Evolutionary conservation across 2,329 filamentous ascomycete genomes (phyloP).

Genomic region (Alternaria sp.): DNA sequence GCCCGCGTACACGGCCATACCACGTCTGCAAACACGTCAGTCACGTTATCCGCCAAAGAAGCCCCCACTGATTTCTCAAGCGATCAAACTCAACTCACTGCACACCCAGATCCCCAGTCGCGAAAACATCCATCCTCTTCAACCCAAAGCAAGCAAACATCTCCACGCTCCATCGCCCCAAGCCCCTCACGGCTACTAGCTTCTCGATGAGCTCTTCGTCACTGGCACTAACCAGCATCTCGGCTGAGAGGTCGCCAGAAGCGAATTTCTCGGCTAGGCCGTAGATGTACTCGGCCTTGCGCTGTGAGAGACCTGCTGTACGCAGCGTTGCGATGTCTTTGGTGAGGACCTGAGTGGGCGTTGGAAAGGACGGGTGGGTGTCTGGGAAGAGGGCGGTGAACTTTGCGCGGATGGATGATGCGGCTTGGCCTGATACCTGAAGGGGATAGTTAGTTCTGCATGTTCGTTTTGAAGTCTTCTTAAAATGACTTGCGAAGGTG

Average conservation of each 20-base stretch:
- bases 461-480: neutral
- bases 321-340: constrained; percentile 70
- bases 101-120: constrained; percentile 88
- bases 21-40: constrained; percentile 59
- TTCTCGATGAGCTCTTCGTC: constrained; percentile 87
- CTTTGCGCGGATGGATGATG: constrained; percentile 84
- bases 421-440: constrained; percentile 84
- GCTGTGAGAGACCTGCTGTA: constrained; percentile 85
- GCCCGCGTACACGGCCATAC: constrained; percentile 87
- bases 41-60: neutral
- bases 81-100: constrained; percentile 62
- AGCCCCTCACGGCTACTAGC: constrained; percentile 82
- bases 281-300: constrained; percentile 93
- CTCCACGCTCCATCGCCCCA: constrained; percentile 86
- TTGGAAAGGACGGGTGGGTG: constrained; percentile 66
- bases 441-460: neutral
- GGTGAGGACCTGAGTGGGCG: constrained; percentile 72
- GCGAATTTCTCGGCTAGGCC: constrained; percentile 84
- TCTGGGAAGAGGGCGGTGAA: constrained; percentile 59
- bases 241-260: constrained; percentile 74
- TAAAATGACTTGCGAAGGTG: too few relatives aligned
- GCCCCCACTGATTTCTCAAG: neutral
- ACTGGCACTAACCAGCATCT: constrained; percentile 75
- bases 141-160: constrained; percentile 97
- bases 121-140: constrained; percentile 93